phyloP scores from a whole-genome alignment of 2,329 filamentous ascomycete species.

The Raffaelea arxii region DNA sequence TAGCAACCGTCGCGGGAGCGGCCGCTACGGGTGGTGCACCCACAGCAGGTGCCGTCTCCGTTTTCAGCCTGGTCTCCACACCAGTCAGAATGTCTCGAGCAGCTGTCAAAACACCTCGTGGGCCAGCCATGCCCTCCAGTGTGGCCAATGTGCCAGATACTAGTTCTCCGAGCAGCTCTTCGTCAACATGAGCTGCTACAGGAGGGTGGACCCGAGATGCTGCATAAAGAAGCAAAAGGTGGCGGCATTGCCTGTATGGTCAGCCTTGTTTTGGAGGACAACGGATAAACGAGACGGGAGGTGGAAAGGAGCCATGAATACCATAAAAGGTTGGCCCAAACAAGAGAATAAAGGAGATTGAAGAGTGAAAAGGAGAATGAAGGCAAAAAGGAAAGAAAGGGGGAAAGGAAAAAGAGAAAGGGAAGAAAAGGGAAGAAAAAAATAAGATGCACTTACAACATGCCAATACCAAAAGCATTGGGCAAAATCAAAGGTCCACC shows the following conservation, averaged over 20 bases:
- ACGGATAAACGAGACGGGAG: too few species aligned
- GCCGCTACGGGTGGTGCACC: background rate
- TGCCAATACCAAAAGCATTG: conserved; percentile 10
- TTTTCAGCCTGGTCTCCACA: background rate
- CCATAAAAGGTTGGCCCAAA: background rate
- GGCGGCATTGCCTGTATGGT: conserved; percentile 12
- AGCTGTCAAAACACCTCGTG: conserved; percentile 5
- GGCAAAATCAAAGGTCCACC: conserved; percentile 6
- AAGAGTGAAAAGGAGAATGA: background rate
- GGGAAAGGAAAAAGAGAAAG: background rate
- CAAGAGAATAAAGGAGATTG: background rate
- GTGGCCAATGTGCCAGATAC: conserved; percentile 5
- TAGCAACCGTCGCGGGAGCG: background rate
- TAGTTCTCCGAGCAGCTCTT: conserved; percentile 6
- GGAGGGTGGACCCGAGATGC: conserved; percentile 5
- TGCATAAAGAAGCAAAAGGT: conserved; percentile 11
- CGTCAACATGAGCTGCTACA: background rate
- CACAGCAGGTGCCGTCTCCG: background rate
- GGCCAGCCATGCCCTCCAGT: conserved; percentile 2
- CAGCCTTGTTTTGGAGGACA: too few species aligned
- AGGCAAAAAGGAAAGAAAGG: background rate
- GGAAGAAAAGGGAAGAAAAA: background rate
- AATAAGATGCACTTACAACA: conserved; percentile 5
- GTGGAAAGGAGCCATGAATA: too few species aligned
- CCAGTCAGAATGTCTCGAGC: conserved; percentile 6